Percentiles rank a stretch among this genome's conserved stretches.
Evolutionary conservation across 169 alveolate genomes (phyloP).

Genomic region (Perkinsus chesapeaki): DNA sequence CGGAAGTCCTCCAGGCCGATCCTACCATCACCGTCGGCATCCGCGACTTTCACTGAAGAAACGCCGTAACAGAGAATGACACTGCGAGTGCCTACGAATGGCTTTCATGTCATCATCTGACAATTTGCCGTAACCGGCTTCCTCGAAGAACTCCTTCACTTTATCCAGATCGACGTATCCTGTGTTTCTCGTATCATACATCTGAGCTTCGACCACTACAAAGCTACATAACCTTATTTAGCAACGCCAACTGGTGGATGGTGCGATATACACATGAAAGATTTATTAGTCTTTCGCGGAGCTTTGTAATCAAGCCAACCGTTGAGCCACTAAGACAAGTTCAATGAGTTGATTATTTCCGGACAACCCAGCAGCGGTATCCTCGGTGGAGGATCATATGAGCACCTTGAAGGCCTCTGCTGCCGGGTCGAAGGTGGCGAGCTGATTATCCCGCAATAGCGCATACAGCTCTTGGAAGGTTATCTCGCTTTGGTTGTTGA

Average conservation of each 20-base stretch:
- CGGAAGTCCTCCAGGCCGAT: conserved; percentile 34
- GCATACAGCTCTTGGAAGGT: conserved; percentile 23
- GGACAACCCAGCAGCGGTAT: too few relatives aligned
- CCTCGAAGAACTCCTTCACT: conserved; percentile 21
- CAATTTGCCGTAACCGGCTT: conserved; percentile 29
- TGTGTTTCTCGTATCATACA: conserved; percentile 31
- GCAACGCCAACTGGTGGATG: background rate
- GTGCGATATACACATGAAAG: background rate
- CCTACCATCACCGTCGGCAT: conserved; percentile 28
- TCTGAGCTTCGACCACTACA: background rate
- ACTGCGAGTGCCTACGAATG: background rate
- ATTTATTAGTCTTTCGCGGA: background rate
- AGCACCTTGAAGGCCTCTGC: conserved; percentile 35
- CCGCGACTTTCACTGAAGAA: conserved; percentile 23
- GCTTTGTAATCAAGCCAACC: background rate
- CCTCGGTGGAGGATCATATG: background rate
- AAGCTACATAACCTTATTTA: background rate
- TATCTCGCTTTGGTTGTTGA: conserved; percentile 30
- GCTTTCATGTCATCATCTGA: conserved; percentile 27
- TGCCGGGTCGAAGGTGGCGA: conserved; percentile 36
- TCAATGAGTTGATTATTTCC: too few relatives aligned
- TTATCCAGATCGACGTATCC: conserved; percentile 24
- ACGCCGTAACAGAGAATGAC: background rate
- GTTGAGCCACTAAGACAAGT: background rate
- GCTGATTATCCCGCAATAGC: conserved; percentile 25